Evolutionary conservation across 441 rosid species (phyloP), one percentile per base, ranked within the genome.

Genomic region (Pelargonium cotyledonis): DNA sequence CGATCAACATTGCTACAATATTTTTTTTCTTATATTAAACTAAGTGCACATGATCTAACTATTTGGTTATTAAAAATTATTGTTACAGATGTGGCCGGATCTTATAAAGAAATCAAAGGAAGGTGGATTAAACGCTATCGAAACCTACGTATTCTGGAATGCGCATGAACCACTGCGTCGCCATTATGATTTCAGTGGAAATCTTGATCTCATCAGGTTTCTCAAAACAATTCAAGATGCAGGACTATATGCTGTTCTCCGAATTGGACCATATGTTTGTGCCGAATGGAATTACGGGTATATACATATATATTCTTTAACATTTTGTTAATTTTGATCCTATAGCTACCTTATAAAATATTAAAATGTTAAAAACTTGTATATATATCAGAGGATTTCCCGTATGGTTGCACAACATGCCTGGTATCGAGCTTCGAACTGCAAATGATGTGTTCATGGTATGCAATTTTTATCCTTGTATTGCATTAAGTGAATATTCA

Each of bases 241-340:
- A 64, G 86, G 87, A 35, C 43, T 86, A 5, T 76, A 81, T 44
- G 81, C 71, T 29, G 79, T 80, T 69, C 73, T 86, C 35, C 80
- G 88, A n/a, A 81, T 86, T 60, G 85, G 90, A 11, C 90, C 88
- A 47, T 86, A 84, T 16, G 82, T 78, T 9, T 84, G 88, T 16
- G 90, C 84, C 0, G 85, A 84, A 65, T 84, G 88, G 90, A 84
- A 78, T 51, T 86, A 82, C 26, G 86, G 90, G 90, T 84, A 84
- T 4, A 9, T 53, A 15, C 6, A 8, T 53, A 18, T 58, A 46
- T 46, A 14, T 46, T 10, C 14, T 46, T 46, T 2, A 40, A 8
- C 10, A 10, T 46, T 47, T 47, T 47, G 53, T 47, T 47, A 0
- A 10, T 47, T 11, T 11, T 47, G 6, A 47, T 47, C 53, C 14